A percentile compares a stretch with the other conserved stretches of the same genome.
Evolutionary conservation across 345 rosid genomes (phyloP).

Genomic region (Durio zibethinus): DNA sequence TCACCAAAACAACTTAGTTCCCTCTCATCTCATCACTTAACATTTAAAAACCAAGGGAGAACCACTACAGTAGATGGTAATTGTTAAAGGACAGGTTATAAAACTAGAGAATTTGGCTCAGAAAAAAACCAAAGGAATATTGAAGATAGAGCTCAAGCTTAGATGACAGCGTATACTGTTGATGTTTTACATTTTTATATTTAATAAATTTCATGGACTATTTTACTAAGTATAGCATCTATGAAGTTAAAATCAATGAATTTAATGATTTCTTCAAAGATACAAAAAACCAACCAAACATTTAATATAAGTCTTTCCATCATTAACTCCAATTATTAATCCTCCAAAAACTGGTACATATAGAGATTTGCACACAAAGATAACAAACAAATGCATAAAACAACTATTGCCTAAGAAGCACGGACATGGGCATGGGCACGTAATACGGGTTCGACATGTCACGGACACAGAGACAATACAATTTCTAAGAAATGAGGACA

Average conservation of each 20-base stretch:
- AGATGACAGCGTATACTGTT: background rate
- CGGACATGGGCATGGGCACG: no score
- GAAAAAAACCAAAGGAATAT: background rate
- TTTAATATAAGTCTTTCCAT: background rate
- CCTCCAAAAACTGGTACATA: background rate
- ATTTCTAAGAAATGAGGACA: no score
- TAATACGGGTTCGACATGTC: no score
- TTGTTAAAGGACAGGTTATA: background rate
- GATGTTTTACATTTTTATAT: background rate
- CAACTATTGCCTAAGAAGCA: no score
- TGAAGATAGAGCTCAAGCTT: background rate
- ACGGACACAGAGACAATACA: no score
- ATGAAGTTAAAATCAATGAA: background rate
- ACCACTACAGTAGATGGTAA: background rate
- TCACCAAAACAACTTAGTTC: background rate
- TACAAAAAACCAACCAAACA: background rate
- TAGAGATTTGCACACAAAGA: background rate
- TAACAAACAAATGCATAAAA: background rate
- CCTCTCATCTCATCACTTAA: background rate
- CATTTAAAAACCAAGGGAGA: background rate
- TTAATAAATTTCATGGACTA: background rate
- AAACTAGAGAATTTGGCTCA: background rate
- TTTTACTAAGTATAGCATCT: background rate
- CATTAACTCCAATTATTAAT: background rate
- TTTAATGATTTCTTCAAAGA: background rate